A percentile compares a stretch with the other conserved stretches of the same genome.
phyloP scores from a whole-genome alignment of 257 asterid species.

The Petunia axillaris region DNA sequence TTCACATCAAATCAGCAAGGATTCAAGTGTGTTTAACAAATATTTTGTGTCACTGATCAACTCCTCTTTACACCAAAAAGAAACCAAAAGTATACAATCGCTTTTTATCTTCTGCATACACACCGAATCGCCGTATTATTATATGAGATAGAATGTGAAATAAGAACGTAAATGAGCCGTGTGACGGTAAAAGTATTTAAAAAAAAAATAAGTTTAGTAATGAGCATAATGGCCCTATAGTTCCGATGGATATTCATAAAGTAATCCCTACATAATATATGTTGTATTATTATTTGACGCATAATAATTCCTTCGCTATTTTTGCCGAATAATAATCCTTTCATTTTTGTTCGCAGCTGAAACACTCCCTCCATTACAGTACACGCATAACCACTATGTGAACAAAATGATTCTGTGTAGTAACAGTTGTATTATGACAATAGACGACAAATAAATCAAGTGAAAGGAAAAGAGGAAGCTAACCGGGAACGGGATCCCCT shows the following conservation, averaged over 20 bases:
- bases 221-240: background rate
- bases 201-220: background rate
- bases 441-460: background rate
- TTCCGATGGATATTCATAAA: background rate
- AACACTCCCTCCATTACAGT: background rate
- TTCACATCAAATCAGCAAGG: too few species aligned
- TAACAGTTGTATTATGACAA: background rate
- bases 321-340: background rate
- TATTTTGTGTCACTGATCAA: too few species aligned
- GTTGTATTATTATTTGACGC: background rate
- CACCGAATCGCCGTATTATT: too few species aligned
- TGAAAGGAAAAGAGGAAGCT: background rate
- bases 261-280: constrained; percentile 6
- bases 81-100: too few species aligned
- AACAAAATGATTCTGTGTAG: constrained; percentile 16
- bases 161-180: background rate
- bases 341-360: constrained; percentile 9
- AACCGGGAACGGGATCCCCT: too few species aligned
- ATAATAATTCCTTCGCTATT: background rate
- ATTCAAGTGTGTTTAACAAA: too few species aligned
- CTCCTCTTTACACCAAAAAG: too few species aligned
- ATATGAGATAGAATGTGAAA: constrained; percentile 16
- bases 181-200: background rate
- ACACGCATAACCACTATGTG: constrained; percentile 6
- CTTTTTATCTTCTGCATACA: too few species aligned